Conservation (phyloP, 768 basidiomycete genomes). For the Termitomyces sp. region DNA sequence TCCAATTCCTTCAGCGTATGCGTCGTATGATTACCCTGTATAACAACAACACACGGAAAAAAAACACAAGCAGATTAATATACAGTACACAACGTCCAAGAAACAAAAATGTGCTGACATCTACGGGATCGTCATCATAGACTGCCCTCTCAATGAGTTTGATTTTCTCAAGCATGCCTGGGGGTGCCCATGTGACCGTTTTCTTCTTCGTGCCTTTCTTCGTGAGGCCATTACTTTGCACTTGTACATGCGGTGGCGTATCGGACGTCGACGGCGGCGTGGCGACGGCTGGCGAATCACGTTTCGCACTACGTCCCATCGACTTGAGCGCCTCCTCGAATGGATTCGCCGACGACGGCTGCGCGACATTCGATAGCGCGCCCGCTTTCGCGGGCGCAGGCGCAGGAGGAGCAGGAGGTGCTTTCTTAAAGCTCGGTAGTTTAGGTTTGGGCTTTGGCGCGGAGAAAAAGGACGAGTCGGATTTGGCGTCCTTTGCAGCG, state of each 20-base stretch:
- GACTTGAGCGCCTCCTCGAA: conserved; percentile 81
- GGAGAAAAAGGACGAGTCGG: conserved; percentile 87
- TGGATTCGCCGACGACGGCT: conserved; percentile 74
- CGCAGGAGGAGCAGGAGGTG: conserved; percentile 35
- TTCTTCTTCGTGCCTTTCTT: conserved; percentile 66
- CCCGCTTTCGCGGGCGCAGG: conserved; percentile 14
- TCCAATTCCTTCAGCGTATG: conserved; percentile 85
- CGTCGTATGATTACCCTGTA: conserved; percentile 67
- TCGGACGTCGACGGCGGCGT: conserved; percentile 47
- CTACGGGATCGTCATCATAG: conserved; percentile 85
- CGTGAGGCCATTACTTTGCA: conserved; percentile 25
- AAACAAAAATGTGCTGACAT: conserved; percentile 64
- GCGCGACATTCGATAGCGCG: conserved; percentile 48
- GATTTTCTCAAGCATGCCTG: conserved; percentile 69
- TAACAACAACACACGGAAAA: conserved; percentile 27
- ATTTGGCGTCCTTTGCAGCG: conserved; percentile 71
- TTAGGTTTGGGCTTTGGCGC: conserved; percentile 82
- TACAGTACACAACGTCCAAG: conserved; percentile 39
- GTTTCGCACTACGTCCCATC: conserved; percentile 58
- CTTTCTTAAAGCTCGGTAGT: conserved; percentile 85
- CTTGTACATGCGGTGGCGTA: conserved; percentile 21
- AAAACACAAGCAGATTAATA: conserved; percentile 44
- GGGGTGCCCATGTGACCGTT: conserved; percentile 75
- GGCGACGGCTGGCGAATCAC: conserved; percentile 56
- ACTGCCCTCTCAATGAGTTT: conserved; percentile 81